A percentile compares a stretch with the other conserved stretches of the same genome.
phyloP scores from a whole-genome alignment of 257 asterid genomes.

The Solanum chaucha region DNA sequence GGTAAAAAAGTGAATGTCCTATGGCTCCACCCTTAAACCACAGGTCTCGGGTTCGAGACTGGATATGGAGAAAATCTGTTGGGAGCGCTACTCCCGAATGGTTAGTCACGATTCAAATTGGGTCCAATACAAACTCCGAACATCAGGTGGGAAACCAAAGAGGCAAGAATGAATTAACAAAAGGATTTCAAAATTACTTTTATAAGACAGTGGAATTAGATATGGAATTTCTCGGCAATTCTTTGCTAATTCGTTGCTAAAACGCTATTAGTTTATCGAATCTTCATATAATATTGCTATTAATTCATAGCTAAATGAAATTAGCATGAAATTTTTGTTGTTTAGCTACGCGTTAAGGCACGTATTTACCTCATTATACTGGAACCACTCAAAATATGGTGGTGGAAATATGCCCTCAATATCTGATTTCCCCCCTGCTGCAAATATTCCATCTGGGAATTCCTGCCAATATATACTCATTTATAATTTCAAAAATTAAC shows the following conservation, averaged over 20 bases:
- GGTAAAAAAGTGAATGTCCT: too few species aligned
- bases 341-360: background rate
- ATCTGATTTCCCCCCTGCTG: constrained; percentile 58
- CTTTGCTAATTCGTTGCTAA: background rate
- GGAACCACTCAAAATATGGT: constrained; percentile 69
- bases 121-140: too few species aligned
- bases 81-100: too few species aligned
- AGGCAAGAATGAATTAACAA: background rate
- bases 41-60: too few species aligned
- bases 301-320: too few species aligned
- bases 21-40: background rate
- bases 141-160: too few species aligned
- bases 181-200: background rate
- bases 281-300: too few species aligned
- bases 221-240: too few species aligned
- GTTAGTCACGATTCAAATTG: too few species aligned
- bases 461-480: constrained; percentile 20
- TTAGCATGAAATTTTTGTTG: background rate
- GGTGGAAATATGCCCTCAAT: constrained; percentile 63
- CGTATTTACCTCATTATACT: constrained; percentile 34
- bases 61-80: background rate
- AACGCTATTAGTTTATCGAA: background rate
- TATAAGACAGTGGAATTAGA: background rate
- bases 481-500: background rate
- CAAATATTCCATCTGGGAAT: constrained; percentile 44